These are phyloP conservation scores for Lentinus polychrous DNA, from an alignment of 1,284 basidiomycete species.

Conservation along the genomic window DNA sequence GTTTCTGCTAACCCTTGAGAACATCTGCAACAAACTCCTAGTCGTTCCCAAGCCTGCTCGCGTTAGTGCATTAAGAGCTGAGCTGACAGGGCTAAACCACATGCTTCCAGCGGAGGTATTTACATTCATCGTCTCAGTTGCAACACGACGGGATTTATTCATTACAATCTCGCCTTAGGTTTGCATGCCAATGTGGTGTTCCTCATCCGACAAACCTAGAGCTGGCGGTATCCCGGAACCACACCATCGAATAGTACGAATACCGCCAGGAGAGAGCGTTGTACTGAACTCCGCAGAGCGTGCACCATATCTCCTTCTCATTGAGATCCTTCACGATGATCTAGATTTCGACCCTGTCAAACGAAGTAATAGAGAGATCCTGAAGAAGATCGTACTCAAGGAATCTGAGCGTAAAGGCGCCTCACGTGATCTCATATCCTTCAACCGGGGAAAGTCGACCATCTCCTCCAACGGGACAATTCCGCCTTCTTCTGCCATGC, in stretches of 20 bases:
- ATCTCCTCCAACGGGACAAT: slow-evolving; percentile 6
- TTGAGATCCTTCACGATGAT: slow-evolving; percentile 89
- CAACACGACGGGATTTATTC: neutral
- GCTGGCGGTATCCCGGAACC: slow-evolving; percentile 43
- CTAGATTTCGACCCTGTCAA: slow-evolving; percentile 90
- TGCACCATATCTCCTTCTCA: slow-evolving; percentile 88
- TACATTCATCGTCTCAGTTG: slow-evolving; percentile 4
- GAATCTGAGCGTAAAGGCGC: slow-evolving; percentile 54
- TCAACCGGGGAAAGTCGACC: slow-evolving; percentile 15
- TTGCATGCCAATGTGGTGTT: slow-evolving; percentile 98
- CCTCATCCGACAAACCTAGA: slow-evolving; percentile 54
- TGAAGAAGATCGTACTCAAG: slow-evolving; percentile 79
- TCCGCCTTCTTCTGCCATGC: slow-evolving; percentile 7
- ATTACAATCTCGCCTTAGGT: slow-evolving; percentile 50
- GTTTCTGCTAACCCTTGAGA: slow-evolving; percentile 86
- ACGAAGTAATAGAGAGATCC: slow-evolving; percentile 78
- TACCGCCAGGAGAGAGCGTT: slow-evolving; percentile 96
- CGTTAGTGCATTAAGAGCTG: slow-evolving; percentile 91
- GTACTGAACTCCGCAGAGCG: slow-evolving; percentile 97
- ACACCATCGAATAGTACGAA: slow-evolving; percentile 94
- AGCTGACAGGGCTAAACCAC: slow-evolving; percentile 94
- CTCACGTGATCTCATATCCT: slow-evolving; percentile 41
- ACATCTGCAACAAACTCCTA: slow-evolving; percentile 88
- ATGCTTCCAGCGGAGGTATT: slow-evolving; percentile 87
- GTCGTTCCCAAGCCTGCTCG: slow-evolving; percentile 93